These are phyloP conservation scores for Trichosporon coremiiforme DNA, from an alignment of 1,284 basidiomycete species.

Conservation along the genomic window DNA sequence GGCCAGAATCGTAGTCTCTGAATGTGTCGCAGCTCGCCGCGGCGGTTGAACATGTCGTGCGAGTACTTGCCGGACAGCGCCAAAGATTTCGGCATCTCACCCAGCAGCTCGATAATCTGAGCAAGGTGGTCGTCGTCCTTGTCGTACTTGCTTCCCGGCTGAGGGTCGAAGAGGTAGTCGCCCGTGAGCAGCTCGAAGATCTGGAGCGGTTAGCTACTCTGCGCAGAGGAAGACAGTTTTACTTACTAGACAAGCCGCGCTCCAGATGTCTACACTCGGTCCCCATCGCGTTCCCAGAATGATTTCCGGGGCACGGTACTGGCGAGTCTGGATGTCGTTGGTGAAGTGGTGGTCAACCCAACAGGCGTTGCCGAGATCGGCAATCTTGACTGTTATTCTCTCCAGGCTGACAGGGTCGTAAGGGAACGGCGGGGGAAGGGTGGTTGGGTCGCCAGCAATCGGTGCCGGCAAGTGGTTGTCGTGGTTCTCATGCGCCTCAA, in stretches of 20 bases:
- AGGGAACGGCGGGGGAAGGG: constrained; percentile 61
- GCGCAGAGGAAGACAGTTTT: not conserved
- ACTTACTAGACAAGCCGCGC: constrained; percentile 86
- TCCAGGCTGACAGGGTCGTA: constrained; percentile 67
- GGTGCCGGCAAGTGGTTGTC: constrained; percentile 49
- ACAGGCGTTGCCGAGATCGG: constrained; percentile 85
- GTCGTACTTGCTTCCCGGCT: constrained; percentile 64
- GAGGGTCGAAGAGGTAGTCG: constrained; percentile 82
- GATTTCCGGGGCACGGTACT: constrained; percentile 96
- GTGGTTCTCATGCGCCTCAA: constrained; percentile 43
- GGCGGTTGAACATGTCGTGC: constrained; percentile 91
- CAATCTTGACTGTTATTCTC: constrained; percentile 97
- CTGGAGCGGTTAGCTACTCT: constrained; percentile 55
- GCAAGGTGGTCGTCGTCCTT: constrained; percentile 99
- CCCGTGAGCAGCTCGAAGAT: constrained; percentile 89
- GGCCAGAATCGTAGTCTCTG: constrained; percentile 91
- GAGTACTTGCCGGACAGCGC: constrained; percentile 93
- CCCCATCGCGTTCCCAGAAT: constrained; percentile 93
- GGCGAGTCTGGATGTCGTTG: constrained; percentile 75
- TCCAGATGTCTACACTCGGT: constrained; percentile 93
- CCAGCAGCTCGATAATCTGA: constrained; percentile 95
- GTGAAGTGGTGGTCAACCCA: constrained; percentile 61
- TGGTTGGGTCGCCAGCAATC: constrained; percentile 61
- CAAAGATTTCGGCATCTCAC: constrained; percentile 76
- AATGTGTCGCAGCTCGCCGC: constrained; percentile 96